Conservation (phyloP, 1,284 basidiomycete genomes). For the Irpex lacteus region DNA sequence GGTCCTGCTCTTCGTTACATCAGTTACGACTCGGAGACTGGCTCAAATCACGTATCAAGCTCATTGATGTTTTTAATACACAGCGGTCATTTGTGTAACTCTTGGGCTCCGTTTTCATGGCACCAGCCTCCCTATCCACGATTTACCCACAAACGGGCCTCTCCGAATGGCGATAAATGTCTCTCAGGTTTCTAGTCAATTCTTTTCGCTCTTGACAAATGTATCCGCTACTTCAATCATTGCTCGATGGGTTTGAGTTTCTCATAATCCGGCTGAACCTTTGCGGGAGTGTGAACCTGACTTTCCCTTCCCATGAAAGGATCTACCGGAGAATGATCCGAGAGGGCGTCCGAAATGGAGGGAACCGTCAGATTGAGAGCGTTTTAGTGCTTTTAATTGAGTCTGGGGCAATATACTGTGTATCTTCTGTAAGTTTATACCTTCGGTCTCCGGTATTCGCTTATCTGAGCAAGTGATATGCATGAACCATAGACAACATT, state of each 20-base stretch:
- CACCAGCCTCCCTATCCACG: not conserved
- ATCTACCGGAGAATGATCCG: not conserved
- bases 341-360: not conserved
- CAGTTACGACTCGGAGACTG: not conserved
- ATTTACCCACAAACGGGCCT: not conserved
- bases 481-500: not conserved
- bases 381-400: not conserved
- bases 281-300: not conserved
- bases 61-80: not conserved
- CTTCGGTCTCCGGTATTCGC: not conserved
- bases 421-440: not conserved
- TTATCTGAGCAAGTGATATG: not conserved
- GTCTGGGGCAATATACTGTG: not conserved
- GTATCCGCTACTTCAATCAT: not conserved
- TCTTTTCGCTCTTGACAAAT: not conserved
- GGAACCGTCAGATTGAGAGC: not conserved
- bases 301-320: not conserved
- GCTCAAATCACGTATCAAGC: not conserved
- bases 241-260: not conserved
- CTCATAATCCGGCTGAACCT: not conserved
- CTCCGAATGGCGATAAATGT: not conserved
- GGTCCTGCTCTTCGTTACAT: not conserved
- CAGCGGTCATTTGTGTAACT: not conserved
- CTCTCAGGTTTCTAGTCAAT: not conserved
- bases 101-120: not conserved